A percentile compares a stretch with the other conserved stretches of the same genome.
phyloP scores from a whole-genome alignment of 176 grass and related monocot species.

The Otatea glauca region DNA sequence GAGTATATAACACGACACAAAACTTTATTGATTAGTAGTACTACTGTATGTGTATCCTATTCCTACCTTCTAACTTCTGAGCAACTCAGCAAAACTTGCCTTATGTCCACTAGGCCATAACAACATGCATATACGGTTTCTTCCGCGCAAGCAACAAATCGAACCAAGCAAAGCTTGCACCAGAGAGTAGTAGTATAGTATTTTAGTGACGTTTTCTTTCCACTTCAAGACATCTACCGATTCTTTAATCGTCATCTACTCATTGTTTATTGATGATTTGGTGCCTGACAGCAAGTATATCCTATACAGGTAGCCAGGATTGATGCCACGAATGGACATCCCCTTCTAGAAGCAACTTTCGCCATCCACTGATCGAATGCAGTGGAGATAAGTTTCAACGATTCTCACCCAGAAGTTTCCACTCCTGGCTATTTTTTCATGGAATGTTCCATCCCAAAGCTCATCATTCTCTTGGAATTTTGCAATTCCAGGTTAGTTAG shows the following conservation, averaged over 20 bases:
- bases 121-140: neutral
- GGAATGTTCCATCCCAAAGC: neutral
- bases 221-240: conserved; percentile 18
- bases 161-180: neutral
- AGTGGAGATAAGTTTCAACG: neutral
- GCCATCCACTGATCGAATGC: conserved; percentile 14
- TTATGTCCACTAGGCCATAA: neutral
- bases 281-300: neutral
- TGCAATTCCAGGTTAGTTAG: neutral
- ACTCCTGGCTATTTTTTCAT: neutral
- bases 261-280: neutral
- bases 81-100: neutral
- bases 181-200: too few relatives aligned
- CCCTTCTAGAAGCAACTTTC: neutral
- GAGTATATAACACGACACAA: neutral
- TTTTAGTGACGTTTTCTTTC: neutral
- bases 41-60: neutral
- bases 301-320: neutral
- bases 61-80: neutral
- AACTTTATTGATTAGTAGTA: neutral
- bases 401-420: conserved; percentile 4
- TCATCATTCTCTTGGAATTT: too few relatives aligned
- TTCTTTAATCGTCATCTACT: neutral
- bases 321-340: neutral
- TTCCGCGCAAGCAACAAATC: neutral